Evolutionary conservation across 441 rosid species (phyloP), one percentile per base, ranked within the genome.

Genomic region (Bocquillonia castaneifolia): DNA sequence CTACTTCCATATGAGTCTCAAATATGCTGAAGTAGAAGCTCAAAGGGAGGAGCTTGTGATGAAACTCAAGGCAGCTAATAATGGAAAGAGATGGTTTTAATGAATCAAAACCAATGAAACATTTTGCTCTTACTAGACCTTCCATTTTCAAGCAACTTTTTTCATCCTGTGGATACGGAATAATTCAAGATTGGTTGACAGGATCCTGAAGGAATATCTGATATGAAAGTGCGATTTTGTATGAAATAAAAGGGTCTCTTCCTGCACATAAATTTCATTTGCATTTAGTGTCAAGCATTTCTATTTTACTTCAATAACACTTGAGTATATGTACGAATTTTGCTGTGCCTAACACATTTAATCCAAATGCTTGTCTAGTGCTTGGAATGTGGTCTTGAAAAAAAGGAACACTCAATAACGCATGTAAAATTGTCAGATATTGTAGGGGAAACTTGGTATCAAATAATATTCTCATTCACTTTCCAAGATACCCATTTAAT

Each of bases 11-110:
- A 79, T 87, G 89, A 87, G 92, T 76, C 89, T 87, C 54, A 82
- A 82, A 67, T 87, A 83, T 66, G 89, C 86, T 17, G 85, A 83
- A 68, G 88, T 79, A 10, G 92, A 83, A 78, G 79, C 67, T 47
- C 79, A 85, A 66, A 81, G 88, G 17, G 88, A 87, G 74, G 84
- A 82, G 40, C 88, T 85, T 48, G 86, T 85, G 48, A 83, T 82
- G 89, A 83, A 85, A 74, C 85, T 87, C 42, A 83, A 66, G 73
- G 69, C 77, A 59, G 59, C 74, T 58, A 81, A 71, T 56, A 79
- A 63, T 76, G 73, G 72, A 25, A 87, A 78, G 75, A 78, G 77
- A 63, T 82, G 81, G 85, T 80, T 78, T 59, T 78, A 73, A 48
- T 73, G 47, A 31, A 55, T 26, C 15, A 26, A 61, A 39, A 56